Base-by-base conservation (phyloP, 176 grass and related monocot genomes). In the Oryza longistaminata region DNA sequence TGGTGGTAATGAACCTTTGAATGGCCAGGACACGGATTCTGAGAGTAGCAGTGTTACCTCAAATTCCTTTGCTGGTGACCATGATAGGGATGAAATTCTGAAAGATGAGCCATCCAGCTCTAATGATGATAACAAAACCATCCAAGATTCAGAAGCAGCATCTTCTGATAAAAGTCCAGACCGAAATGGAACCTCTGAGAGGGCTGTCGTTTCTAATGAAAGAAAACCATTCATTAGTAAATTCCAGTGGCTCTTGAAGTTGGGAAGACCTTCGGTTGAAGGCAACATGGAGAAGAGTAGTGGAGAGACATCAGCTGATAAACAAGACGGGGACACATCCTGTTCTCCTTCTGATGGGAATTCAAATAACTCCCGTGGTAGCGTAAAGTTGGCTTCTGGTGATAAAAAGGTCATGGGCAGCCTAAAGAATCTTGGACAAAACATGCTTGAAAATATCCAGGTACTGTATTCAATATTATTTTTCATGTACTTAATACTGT, bases 391-490 rank as follows among this genome's bases (percentile, higher is more conserved):
- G 82, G 83, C 86, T 88, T 64, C 71, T 53, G 90, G 90, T 34
- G 95, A 97, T 89, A 94, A 89, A 66, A 94, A 97, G 70, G 84
- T 88, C n/a, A 83, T 86, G 77, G 88, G 92, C 85, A 93, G 88
- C 25, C 85, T 91, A 17, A 91, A 93, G 81, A 94, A 88, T 62
- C 82, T 97, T 43, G 95, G 95, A 11, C 95, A 97, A 78, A 94
- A 87, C 79, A 97, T 97, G 95, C 92, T 97, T 31, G 95, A 97
- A 64, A 97, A 97, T 84, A 94, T 97, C 68, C 95, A 94, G 92
- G 95, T 97, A 93, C 17, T 31, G 40, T 33, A 21, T 24, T 71
- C 81, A 70, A 64, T 42, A 61, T 49, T 11, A 14, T 13, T 62
- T 58, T 62, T 24, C 3, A 19, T 31, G 3, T 25, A 19, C 25